A percentile compares a stretch with the other conserved stretches of the same genome.
These are phyloP conservation scores for Apiospora arundinis DNA, from an alignment of 2,329 filamentous ascomycete genomes.

Conservation along the genomic window DNA sequence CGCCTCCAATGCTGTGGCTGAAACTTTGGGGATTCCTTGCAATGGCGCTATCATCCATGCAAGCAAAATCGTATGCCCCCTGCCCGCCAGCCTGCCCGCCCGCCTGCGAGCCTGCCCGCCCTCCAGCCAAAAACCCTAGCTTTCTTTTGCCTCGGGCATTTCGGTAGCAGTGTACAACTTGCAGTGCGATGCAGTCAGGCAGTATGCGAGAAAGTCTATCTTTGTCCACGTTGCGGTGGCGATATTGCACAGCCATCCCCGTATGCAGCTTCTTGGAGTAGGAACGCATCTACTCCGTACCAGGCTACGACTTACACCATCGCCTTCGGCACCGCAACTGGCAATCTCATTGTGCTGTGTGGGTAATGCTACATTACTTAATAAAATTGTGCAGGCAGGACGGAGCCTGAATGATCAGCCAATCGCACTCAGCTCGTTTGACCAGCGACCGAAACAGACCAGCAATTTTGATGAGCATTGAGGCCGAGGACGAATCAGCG, in stretches of 20 bases:
- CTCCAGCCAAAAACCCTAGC: background rate
- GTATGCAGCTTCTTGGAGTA: background rate
- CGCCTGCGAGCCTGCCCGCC: too few species aligned
- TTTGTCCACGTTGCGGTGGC: constrained; percentile 15
- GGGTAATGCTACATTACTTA: constrained; percentile 1
- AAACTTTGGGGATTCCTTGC: constrained; percentile 21
- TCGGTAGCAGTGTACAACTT: background rate
- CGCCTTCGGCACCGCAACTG: background rate
- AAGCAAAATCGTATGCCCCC: background rate
- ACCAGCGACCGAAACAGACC: constrained; percentile 1
- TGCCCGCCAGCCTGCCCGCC: background rate
- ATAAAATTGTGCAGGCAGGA: constrained; percentile 6
- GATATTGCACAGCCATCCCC: constrained; percentile 3
- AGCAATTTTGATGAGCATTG: background rate
- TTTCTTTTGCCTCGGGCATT: background rate
- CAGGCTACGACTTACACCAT: background rate
- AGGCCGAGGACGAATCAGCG: constrained; percentile 1
- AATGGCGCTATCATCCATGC: constrained; percentile 8
- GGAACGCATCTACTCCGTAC: background rate
- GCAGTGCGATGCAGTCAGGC: too few species aligned
- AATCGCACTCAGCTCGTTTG: background rate
- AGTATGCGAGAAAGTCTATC: too few species aligned
- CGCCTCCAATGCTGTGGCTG: constrained; percentile 21
- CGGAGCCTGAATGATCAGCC: background rate
- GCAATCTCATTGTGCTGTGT: background rate